Base-by-base conservation (phyloP, 2,329 filamentous ascomycete genomes). In the Monosporascus sp. region DNA sequence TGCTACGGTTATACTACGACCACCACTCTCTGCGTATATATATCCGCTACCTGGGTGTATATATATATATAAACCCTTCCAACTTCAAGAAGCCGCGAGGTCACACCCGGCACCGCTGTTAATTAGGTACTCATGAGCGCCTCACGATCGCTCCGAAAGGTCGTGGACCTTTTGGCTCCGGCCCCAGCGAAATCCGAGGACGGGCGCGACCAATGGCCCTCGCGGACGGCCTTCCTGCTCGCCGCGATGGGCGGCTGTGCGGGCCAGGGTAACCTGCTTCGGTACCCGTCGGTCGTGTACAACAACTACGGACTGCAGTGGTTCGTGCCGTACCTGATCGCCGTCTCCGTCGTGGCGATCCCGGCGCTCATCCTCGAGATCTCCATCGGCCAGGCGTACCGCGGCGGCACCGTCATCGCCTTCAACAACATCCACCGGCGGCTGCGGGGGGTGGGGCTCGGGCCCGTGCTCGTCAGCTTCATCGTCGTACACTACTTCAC, bases 351-450 rank as follows among this genome's bases (percentile, higher is more conserved):
- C 11, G 73, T 84, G 53, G 79, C 79, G 38, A 82, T 83, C 45
- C 80, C 80, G 0, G 73, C 76, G 0, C 71, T 83, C 38, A 74
- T 82, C 14, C 73, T 82, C 22, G 80, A 84, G 62, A 80, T 83
- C 49, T 87, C 87, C 51, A 90, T 89, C 50, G 90, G 90, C 47
- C 88, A 82, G 60, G 79, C 79, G 5, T 81, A 82, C 60, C 78
- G 78, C 14, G 79, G 78, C 40, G 79, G 79, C 14, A 76, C 74
- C 3, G 77, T 81, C 40, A 76, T 82, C 51, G 78, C 79, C 5
- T 81, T 74, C 62, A 77, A 78, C 68, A 79, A 76, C 57, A 69
- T 83, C 55, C 74, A 80, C 60, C 66, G 72, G 50, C 72, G 79
- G 7, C 68, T 82, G 37, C 81, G 79, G 58, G 80, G 80, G 2